A percentile compares a stretch with the other conserved stretches of the same genome.
phyloP scores from a whole-genome alignment of 495 filamentous ascomycete genomes.

The Talaromyces liani region DNA sequence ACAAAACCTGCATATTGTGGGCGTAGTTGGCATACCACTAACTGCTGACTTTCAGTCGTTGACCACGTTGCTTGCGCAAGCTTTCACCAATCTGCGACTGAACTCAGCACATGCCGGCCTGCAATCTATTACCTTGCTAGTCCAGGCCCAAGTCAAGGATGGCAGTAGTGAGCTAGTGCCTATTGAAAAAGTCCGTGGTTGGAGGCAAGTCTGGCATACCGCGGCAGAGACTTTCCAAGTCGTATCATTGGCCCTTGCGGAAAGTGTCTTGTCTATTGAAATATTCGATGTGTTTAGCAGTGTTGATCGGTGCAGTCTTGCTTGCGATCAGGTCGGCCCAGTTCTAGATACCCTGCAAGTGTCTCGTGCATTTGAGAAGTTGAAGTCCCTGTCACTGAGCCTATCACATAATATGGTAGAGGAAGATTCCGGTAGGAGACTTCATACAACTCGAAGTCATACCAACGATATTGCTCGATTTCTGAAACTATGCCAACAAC shows the following conservation, averaged over 20 bases:
- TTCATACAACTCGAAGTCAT: not conserved
- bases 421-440: not conserved
- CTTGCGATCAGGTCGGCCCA: not conserved
- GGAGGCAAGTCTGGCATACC: not conserved
- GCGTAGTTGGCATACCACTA: not conserved
- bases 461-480: not conserved
- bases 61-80: not conserved
- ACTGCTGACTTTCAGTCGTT: not conserved
- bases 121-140: not conserved
- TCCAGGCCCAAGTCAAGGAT: not conserved
- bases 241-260: not conserved
- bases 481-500: not conserved
- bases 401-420: not conserved
- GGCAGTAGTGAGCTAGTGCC: not conserved
- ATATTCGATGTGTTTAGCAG: constrained; percentile 1
- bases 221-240: not conserved
- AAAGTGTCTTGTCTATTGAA: not conserved
- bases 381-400: constrained; percentile 1
- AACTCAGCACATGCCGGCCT: not conserved
- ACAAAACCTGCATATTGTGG: not conserved
- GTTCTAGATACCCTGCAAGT: not conserved
- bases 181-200: not conserved
- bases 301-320: not conserved
- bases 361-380: not conserved
- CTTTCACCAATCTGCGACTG: constrained; percentile 1